phyloP scores from a whole-genome alignment of 1,284 basidiomycete genomes.

The Schizophyllum amplum region DNA sequence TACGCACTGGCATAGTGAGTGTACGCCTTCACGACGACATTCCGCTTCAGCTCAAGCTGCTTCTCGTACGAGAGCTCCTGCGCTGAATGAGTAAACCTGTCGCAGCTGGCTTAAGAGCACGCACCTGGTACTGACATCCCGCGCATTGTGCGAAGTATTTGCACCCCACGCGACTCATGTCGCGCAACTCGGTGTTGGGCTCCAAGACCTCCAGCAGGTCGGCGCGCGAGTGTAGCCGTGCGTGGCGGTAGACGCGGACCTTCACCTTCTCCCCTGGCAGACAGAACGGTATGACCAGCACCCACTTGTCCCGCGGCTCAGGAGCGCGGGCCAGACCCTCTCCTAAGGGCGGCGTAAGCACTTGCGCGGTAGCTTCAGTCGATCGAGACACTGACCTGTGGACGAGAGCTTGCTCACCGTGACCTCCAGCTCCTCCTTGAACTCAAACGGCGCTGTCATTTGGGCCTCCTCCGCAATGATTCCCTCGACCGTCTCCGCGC shows the following conservation, averaged over 20 bases:
- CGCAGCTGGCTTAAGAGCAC: constrained; percentile 5
- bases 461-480: constrained; percentile 43
- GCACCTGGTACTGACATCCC: constrained; percentile 72
- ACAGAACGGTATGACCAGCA: constrained; percentile 74
- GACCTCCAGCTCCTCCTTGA: constrained; percentile 58
- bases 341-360: constrained; percentile 32
- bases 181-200: constrained; percentile 59
- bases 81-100: background rate
- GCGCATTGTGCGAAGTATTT: constrained; percentile 82
- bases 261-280: constrained; percentile 76
- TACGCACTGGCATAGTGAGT: constrained; percentile 63
- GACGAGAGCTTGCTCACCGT: constrained; percentile 57
- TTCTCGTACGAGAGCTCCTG: constrained; percentile 84
- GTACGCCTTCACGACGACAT: constrained; percentile 86
- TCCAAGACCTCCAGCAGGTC: constrained; percentile 67
- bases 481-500: constrained; percentile 45
- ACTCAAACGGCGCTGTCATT: constrained; percentile 51
- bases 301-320: constrained; percentile 54
- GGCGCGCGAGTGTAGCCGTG: constrained; percentile 65
- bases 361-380: background rate
- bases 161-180: constrained; percentile 62
- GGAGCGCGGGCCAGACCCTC: constrained; percentile 60
- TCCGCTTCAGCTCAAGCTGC: constrained; percentile 81
- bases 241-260: constrained; percentile 60
- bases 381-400: constrained; percentile 39